These are phyloP conservation scores for Penicillium canescens DNA, from an alignment of 495 filamentous ascomycete genomes.

Conservation along the genomic window DNA sequence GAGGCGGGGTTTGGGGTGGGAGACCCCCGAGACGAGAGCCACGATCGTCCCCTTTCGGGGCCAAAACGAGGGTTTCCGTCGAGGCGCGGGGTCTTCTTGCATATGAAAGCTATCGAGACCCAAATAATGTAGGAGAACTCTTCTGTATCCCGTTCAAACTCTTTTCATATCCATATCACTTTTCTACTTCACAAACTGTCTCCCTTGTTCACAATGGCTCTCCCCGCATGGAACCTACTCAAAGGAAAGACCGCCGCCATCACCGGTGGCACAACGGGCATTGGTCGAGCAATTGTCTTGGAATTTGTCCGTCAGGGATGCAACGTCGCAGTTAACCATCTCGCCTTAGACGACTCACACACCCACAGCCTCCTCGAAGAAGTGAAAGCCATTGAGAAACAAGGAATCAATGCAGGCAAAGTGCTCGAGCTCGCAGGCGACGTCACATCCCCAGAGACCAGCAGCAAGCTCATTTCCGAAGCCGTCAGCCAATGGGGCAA, in stretches of 20 bases:
- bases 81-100: too few relatives aligned
- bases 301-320: conserved; percentile 60
- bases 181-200: too few relatives aligned
- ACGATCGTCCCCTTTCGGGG: too few relatives aligned
- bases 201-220: conserved; percentile 8
- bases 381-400: conserved; percentile 31
- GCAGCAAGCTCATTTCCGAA: conserved; percentile 48
- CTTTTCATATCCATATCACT: too few relatives aligned
- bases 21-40: background rate
- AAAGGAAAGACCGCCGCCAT: conserved; percentile 65
- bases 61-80: too few relatives aligned
- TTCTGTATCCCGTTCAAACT: too few relatives aligned
- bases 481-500: conserved; percentile 55
- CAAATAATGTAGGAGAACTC: too few relatives aligned
- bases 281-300: conserved; percentile 69
- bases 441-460: conserved; percentile 58
- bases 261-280: conserved; percentile 70
- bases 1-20: too few relatives aligned
- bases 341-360: conserved; percentile 52
- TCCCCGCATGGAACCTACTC: conserved; percentile 37
- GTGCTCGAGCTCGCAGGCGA: conserved; percentile 61
- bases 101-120: too few relatives aligned
- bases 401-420: conserved; percentile 49
- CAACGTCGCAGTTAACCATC: conserved; percentile 65
- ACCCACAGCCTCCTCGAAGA: conserved; percentile 51